Conservation (phyloP, 768 basidiomycete genomes). For the Mycena floridula region DNA sequence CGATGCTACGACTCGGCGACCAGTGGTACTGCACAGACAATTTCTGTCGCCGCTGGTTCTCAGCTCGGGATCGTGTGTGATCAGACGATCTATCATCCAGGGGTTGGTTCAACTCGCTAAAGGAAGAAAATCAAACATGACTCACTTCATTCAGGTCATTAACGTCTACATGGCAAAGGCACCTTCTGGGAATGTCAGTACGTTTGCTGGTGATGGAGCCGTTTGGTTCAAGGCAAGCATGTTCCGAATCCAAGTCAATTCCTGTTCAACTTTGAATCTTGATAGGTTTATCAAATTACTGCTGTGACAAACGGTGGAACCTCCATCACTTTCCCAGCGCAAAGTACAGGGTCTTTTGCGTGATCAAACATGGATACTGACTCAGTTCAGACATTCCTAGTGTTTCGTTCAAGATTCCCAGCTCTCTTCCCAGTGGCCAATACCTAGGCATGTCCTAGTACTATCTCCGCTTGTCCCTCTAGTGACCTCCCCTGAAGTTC, state of each 20-base stretch:
- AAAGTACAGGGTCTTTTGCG: conserved; percentile 20
- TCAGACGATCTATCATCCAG: conserved; percentile 42
- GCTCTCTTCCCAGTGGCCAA: conserved; percentile 31
- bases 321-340: conserved; percentile 39
- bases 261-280: not conserved
- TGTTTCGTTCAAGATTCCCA: conserved; percentile 32
- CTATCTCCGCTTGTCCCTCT: conserved; percentile 1
- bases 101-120: conserved; percentile 20
- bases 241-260: conserved; percentile 7
- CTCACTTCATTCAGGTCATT: conserved; percentile 18
- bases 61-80: conserved; percentile 36
- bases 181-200: conserved; percentile 28
- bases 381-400: conserved; percentile 15
- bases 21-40: conserved; percentile 33
- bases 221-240: conserved; percentile 39
- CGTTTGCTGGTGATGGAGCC: conserved; percentile 35
- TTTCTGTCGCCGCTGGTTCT: conserved; percentile 38
- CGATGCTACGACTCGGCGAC: conserved; percentile 40
- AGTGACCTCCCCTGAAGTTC: conserved; percentile 19
- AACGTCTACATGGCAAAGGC: conserved; percentile 35
- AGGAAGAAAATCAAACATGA: not conserved
- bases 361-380: not conserved
- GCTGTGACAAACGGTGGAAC: conserved; percentile 40
- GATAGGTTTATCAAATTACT: conserved; percentile 34
- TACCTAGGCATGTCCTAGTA: conserved; percentile 14